Base-by-base conservation (phyloP, 1,139 yeast genomes). In the Debaryomycetaceae sp. region DNA sequence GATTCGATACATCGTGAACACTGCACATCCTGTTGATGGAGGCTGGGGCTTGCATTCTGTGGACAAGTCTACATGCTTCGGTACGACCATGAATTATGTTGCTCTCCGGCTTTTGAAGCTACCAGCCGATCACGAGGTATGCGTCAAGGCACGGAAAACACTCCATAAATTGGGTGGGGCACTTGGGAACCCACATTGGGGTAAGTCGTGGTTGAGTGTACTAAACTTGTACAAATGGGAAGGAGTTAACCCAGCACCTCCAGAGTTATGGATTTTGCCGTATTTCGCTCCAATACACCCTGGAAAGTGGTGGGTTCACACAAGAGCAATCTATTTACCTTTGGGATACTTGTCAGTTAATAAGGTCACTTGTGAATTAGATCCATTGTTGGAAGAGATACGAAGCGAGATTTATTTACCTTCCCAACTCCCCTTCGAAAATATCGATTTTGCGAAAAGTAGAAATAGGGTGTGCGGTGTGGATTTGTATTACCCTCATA, bases 271-370 rank as follows among this genome's bases (percentile, higher is more conserved):
- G 95, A 65, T 85, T 48, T 63, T 92, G 36, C 99, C 98, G 1
- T 87, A 88, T 48, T 58, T 73, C 38, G 53, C 83, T 2, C 95
- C 96, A 0, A 70, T 89, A 32, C 98, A 92, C 58, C 98, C 99
- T 1, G 95, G 92, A 22, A 77, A 88, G 56, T 94, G 98, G 98
- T 94, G 99, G 99, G 97, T 92, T 22, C 99, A 94, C 56, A 92
- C 97, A 0, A 70, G 99, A 42, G 96, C 95, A 1, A 88, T 94
- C 28, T 92, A 91, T 55, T 64, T 87, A 34, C 95, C 98, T 0
- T 70, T 91, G 54, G 94, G 97, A 13, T 92, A 91, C 57, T 61
- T 92, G 9, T 79, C 86, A 16, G 71, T 88, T 37, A 73, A 77
- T 31, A 63, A 67, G 41, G 70, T 74, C 13, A 68, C 72, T 43